phyloP scores from a whole-genome alignment of 2,329 filamentous ascomycete species.

The Alternaria metachromatica region DNA sequence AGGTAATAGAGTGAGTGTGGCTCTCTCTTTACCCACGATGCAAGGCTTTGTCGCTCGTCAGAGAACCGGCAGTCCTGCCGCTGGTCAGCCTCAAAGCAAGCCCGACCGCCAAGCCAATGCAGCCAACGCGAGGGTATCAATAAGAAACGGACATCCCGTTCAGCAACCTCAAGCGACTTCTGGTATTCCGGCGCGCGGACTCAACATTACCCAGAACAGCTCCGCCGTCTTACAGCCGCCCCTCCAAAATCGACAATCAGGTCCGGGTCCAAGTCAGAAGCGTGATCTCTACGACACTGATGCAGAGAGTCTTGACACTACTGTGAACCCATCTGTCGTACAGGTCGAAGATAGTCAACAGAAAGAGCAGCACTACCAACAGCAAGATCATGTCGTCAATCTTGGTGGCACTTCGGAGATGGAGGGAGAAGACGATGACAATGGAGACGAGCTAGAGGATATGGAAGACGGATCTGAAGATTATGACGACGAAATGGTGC shows the following conservation, averaged over 20 bases:
- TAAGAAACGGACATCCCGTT: constrained; percentile 13
- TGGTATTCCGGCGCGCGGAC: constrained; percentile 9
- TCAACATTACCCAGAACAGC: constrained; percentile 18
- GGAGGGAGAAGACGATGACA: constrained; percentile 14
- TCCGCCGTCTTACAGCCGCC: constrained; percentile 20
- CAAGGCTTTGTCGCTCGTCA: constrained; percentile 26
- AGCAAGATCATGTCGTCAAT: constrained; percentile 12
- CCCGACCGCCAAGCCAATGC: constrained; percentile 22
- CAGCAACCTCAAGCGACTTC: constrained; percentile 16
- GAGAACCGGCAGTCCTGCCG: constrained; percentile 23
- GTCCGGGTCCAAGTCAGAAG: constrained; percentile 19
- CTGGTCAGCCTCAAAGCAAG: constrained; percentile 17
- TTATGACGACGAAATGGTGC: neutral
- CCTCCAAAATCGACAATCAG: constrained; percentile 17
- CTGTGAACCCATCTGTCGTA: constrained; percentile 30
- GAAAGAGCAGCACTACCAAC: constrained; percentile 8
- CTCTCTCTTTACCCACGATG: constrained; percentile 16
- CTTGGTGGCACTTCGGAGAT: constrained; percentile 13
- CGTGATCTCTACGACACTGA: constrained; percentile 47
- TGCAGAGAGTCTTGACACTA: constrained; percentile 46
- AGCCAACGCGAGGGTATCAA: constrained; percentile 30
- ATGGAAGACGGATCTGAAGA: constrained; percentile 6
- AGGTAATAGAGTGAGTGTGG: neutral
- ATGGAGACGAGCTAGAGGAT: neutral
- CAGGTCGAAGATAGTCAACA: constrained; percentile 26